Conservation (phyloP, 768 basidiomycete species). For the Rhizopogon sp. region DNA sequence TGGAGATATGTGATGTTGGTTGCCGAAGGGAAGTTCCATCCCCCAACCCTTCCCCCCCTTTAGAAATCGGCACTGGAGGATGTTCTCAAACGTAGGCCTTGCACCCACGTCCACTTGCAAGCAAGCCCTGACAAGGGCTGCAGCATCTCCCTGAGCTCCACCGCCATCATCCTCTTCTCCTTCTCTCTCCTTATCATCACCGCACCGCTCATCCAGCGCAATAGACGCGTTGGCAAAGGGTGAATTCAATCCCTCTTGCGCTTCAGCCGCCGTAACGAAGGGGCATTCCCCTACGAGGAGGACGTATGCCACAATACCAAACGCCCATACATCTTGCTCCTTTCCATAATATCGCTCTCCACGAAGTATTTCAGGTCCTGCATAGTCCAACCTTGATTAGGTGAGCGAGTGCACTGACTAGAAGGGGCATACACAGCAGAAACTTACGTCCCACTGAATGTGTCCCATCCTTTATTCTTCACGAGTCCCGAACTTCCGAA, state of each 20-base stretch:
- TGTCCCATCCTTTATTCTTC: slow-evolving; percentile 83
- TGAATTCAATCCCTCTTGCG: slow-evolving; percentile 76
- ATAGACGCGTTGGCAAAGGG: slow-evolving; percentile 76
- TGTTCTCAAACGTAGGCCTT: slow-evolving; percentile 82
- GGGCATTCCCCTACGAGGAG: slow-evolving; percentile 90
- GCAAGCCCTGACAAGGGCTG: slow-evolving; percentile 79
- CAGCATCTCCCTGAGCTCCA: slow-evolving; percentile 78
- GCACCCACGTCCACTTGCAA: slow-evolving; percentile 72
- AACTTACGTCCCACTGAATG: slow-evolving; percentile 88
- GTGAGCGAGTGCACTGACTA: slow-evolving; percentile 9
- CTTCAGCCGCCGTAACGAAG: slow-evolving; percentile 86
- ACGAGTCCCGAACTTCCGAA: slow-evolving; percentile 92
- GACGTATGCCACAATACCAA: slow-evolving; percentile 95
- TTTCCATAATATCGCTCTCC: slow-evolving; percentile 95
- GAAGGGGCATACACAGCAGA: background rate
- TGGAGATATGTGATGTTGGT: slow-evolving; percentile 15
- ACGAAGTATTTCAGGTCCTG: slow-evolving; percentile 92
- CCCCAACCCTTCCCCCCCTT: slow-evolving; percentile 76
- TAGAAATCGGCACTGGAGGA: slow-evolving; percentile 78
- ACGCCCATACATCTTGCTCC: slow-evolving; percentile 98
- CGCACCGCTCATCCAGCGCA: slow-evolving; percentile 74
- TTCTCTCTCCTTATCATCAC: slow-evolving; percentile 63
- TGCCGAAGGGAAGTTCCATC: slow-evolving; percentile 27
- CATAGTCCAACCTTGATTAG: slow-evolving; percentile 74
- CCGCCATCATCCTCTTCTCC: slow-evolving; percentile 83